Conservation (phyloP, 2,329 filamentous ascomycete species). For the Magnaporthiopsis poae region DNA sequence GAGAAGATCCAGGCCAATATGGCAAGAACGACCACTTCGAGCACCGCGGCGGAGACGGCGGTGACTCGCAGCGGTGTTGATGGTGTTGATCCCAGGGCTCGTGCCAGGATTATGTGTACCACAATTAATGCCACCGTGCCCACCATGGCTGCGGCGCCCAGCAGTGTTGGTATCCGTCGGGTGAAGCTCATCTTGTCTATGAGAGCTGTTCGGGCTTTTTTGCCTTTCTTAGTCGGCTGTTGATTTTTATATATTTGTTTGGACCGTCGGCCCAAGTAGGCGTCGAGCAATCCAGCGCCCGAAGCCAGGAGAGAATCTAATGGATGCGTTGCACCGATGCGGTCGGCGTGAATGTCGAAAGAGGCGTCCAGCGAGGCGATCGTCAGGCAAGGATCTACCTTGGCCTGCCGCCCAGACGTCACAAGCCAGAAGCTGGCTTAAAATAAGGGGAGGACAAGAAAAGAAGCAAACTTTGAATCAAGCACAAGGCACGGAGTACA, state of each 20-base stretch:
- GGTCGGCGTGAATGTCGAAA: neutral
- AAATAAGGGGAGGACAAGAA: too few species aligned
- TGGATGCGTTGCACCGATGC: too few species aligned
- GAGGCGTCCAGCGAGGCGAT: neutral
- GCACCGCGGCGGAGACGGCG: constrained; percentile 27
- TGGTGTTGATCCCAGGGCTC: constrained; percentile 19
- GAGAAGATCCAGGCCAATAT: constrained; percentile 24
- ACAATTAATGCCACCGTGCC: constrained; percentile 30
- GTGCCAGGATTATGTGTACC: constrained; percentile 31
- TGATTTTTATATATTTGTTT: neutral
- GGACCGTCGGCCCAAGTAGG: neutral
- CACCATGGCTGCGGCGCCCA: constrained; percentile 28
- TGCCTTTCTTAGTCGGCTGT: too few species aligned
- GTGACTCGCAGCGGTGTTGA: constrained; percentile 23
- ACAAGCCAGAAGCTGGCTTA: too few species aligned
- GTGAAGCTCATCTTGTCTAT: constrained; percentile 24
- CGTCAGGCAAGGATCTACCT: constrained; percentile 5
- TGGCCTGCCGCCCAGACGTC: neutral
- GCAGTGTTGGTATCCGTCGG: constrained; percentile 23
- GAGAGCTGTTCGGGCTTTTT: neutral
- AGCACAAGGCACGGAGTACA: too few species aligned
- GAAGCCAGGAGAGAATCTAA: constrained; percentile 1
- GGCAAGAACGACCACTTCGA: constrained; percentile 29
- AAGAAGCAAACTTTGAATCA: too few species aligned
- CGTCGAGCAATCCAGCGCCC: constrained; percentile 7